Evolutionary conservation across 1,284 basidiomycete genomes (phyloP).

Genomic region (Ustilago crameri): DNA sequence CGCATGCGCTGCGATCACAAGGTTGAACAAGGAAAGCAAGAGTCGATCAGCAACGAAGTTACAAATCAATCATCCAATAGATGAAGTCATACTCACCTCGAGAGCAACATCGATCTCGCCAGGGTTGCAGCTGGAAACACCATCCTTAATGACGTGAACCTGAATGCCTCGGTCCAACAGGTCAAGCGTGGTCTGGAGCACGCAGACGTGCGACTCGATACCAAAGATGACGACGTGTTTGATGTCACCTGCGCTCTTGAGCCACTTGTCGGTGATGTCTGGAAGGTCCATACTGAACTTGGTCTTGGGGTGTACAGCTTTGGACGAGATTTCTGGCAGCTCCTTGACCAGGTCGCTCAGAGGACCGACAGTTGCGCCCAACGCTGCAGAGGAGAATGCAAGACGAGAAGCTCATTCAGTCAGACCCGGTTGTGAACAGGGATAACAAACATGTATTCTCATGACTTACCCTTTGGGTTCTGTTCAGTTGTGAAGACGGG

Average conservation of each 20-base stretch:
- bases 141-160: slow-evolving; percentile 82
- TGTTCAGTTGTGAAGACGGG: slow-evolving; percentile 85
- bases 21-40: not conserved
- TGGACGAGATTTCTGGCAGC: slow-evolving; percentile 73
- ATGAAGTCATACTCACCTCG: slow-evolving; percentile 69
- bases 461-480: slow-evolving; percentile 76
- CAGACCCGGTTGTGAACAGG: not conserved
- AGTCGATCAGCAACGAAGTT: not conserved
- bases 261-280: slow-evolving; percentile 73
- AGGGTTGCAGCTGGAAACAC: slow-evolving; percentile 80
- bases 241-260: slow-evolving; percentile 70
- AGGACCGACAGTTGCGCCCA: slow-evolving; percentile 78
- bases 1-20: slow-evolving; percentile 72
- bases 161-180: slow-evolving; percentile 73
- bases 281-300: slow-evolving; percentile 84
- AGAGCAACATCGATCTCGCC: slow-evolving; percentile 71
- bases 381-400: slow-evolving; percentile 68
- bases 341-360: slow-evolving; percentile 72
- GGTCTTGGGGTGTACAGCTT: slow-evolving; percentile 77
- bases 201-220: slow-evolving; percentile 88
- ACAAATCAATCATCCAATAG: not conserved
- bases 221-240: slow-evolving; percentile 81
- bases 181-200: slow-evolving; percentile 82
- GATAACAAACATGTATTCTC: too few relatives aligned
- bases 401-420: not conserved